Evolutionary conservation across 805 yeast species (phyloP).

Genomic region (Lachancea mirantina): DNA sequence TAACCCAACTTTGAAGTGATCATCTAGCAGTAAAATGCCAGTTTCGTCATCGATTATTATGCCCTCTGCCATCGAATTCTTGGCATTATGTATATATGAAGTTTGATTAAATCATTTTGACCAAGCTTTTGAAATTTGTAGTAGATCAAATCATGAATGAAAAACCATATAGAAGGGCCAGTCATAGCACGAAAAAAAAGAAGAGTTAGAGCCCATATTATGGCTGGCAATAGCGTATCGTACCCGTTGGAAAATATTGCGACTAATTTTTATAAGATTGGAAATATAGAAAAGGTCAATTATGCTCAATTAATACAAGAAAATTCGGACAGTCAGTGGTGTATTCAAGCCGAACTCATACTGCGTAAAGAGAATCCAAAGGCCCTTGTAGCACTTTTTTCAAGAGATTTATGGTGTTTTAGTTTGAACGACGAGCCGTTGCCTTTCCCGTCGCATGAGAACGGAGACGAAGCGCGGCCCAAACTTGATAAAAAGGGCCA

Average conservation of each 20-base stretch:
- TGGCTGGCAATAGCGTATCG: slow-evolving; percentile 4
- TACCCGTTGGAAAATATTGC: slow-evolving; percentile 25
- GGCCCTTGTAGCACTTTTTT: slow-evolving; percentile 33
- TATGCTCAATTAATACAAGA: slow-evolving; percentile 29
- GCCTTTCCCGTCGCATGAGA: slow-evolving; percentile 27
- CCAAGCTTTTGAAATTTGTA: too few relatives aligned
- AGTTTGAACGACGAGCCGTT: slow-evolving; percentile 34
- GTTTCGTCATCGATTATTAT: slow-evolving; percentile 1
- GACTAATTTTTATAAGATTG: slow-evolving; percentile 27
- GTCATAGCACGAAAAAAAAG: not conserved
- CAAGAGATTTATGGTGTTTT: slow-evolving; percentile 40
- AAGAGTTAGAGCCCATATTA: not conserved
- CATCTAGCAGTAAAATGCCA: slow-evolving; percentile 19
- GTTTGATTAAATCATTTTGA: not conserved
- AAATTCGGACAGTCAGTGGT: slow-evolving; percentile 34
- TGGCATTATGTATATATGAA: not conserved
- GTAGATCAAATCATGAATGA: too few relatives aligned
- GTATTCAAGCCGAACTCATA: slow-evolving; percentile 36
- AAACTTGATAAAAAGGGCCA: slow-evolving; percentile 29
- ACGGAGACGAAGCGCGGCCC: too few relatives aligned
- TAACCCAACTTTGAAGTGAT: slow-evolving; percentile 18
- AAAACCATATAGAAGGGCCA: too few relatives aligned
- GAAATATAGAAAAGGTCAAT: slow-evolving; percentile 26
- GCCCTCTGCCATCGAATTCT: slow-evolving; percentile 4
- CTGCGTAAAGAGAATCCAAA: slow-evolving; percentile 32